Conservation (phyloP, 148 eudicot species). For the Selenicereus undatus region DNA sequence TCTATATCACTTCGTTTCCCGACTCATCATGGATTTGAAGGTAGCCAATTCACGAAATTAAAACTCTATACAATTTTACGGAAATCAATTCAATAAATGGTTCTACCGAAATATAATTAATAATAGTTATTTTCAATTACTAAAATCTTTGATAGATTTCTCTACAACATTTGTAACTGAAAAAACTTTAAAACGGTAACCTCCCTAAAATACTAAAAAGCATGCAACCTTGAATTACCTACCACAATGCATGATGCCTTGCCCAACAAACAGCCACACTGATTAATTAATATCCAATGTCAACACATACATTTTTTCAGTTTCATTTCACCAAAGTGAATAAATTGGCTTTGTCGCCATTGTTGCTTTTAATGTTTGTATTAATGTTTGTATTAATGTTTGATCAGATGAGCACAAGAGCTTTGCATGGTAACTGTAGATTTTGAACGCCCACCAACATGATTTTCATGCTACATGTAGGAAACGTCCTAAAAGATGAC, state of each 20-base stretch:
- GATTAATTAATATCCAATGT: slow-evolving; percentile 10
- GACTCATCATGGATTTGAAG: no score
- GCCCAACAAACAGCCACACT: not conserved
- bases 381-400: not conserved
- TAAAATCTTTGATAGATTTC: not conserved
- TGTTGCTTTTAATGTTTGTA: not conserved
- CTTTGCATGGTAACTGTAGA: slow-evolving; percentile 20
- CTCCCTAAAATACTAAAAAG: slow-evolving; percentile 18
- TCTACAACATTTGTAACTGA: slow-evolving; percentile 12
- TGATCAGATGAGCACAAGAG: not conserved
- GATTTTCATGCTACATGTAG: slow-evolving; percentile 20
- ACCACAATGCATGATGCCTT: not conserved
- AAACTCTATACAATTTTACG: no score
- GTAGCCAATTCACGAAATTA: no score
- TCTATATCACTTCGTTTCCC: no score
- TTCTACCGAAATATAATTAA: no score
- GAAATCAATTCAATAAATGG: no score
- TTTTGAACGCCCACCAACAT: slow-evolving; percentile 9
- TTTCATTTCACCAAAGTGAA: slow-evolving; percentile 19
- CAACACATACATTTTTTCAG: slow-evolving; percentile 10
- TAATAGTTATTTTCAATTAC: no score
- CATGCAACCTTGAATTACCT: slow-evolving; percentile 12
- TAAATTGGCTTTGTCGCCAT: slow-evolving; percentile 10
- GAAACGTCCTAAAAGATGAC: slow-evolving; percentile 12
- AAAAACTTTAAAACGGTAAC: slow-evolving; percentile 12